These are phyloP conservation scores for Pachyrhizus erosus DNA, from an alignment of 306 rosid species.

Conservation along the genomic window DNA sequence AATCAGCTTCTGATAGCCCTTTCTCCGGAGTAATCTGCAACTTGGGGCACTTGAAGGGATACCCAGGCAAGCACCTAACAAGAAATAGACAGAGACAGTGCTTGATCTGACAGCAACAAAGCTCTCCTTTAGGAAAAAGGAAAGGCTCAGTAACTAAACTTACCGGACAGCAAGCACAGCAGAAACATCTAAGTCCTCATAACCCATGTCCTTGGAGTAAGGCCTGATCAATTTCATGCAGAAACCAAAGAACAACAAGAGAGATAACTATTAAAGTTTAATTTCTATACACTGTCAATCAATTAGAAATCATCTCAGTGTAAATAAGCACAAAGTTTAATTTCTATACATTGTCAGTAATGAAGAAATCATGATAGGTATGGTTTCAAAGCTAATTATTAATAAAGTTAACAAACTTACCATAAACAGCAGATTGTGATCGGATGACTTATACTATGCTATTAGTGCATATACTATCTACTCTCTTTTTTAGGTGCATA, in stretches of 20 bases:
- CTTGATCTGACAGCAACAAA: slow-evolving; percentile 25
- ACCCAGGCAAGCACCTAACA: slow-evolving; percentile 84
- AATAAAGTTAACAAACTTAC: not conserved
- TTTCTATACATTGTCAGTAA: not conserved
- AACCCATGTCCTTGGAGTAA: slow-evolving; percentile 91
- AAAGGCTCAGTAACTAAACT: slow-evolving; percentile 33
- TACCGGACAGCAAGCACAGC: slow-evolving; percentile 80
- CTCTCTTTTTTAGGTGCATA: no score
- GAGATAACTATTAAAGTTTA: not conserved
- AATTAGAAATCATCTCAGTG: not conserved
- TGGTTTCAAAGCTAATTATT: not conserved
- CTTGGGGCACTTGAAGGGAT: slow-evolving; percentile 94
- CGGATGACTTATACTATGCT: not conserved
- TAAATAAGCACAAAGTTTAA: not conserved
- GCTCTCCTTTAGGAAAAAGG: not conserved
- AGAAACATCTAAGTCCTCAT: slow-evolving; percentile 82
- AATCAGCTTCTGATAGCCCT: slow-evolving; percentile 70
- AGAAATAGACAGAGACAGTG: slow-evolving; percentile 13
- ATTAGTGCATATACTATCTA: not conserved
- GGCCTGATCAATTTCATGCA: slow-evolving; percentile 65
- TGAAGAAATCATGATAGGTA: not conserved
- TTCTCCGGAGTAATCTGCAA: slow-evolving; percentile 78
- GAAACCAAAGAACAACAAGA: slow-evolving; percentile 21
- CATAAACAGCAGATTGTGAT: not conserved
- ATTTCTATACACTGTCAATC: not conserved